Base-by-base conservation (phyloP, 305 asterid genomes). In the Fraxinus sp. region DNA sequence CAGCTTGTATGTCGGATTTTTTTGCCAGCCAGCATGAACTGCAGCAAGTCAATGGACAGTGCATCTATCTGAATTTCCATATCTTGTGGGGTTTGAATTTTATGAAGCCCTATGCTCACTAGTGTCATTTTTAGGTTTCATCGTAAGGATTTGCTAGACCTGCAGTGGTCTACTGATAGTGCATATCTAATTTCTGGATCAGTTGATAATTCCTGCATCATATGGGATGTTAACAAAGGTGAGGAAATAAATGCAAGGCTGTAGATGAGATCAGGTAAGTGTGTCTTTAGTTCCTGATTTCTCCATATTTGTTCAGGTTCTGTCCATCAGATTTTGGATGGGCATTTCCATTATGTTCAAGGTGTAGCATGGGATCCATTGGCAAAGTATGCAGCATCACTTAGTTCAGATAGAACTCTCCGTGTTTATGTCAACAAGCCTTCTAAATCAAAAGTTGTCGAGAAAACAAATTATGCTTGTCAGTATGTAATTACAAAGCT, bases 321-420 rank as follows among this genome's bases (percentile, higher is more conserved):
- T 30, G 96, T 93, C 64, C 93, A 85, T 88, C 98, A 96, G 89
- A 92, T 89, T 78, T 88, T 96, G 91, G 98, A 95, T 86, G 93
- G 88, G 71, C 99, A 96, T 90, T 85, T 86, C 88, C 98, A 96
- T 90, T 95, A 95, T 77, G 99, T 96, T 84, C 98, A 96, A 84
- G 98, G 98, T 86, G 99, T 96, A 70, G 90, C 98, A 46, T 96
- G 97, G 98, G 98, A 96, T 84, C 98, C 99, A 13, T 83, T 92
- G 84, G 91, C 90, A 77, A 93, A 92, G 87, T 95, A 92, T 89
- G 93, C 89, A 37, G 93, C 99, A 80, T 96, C 99, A 32, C 87
- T 95, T 84, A 95, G 99, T 90, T 95, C 98, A 33, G 99, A 95
- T 85, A 90, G 98, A 90, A 95, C 98, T 68, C 93, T 97, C 79